Base-by-base conservation (phyloP, 495 filamentous ascomycete species). In the Neurospora intermedia region DNA sequence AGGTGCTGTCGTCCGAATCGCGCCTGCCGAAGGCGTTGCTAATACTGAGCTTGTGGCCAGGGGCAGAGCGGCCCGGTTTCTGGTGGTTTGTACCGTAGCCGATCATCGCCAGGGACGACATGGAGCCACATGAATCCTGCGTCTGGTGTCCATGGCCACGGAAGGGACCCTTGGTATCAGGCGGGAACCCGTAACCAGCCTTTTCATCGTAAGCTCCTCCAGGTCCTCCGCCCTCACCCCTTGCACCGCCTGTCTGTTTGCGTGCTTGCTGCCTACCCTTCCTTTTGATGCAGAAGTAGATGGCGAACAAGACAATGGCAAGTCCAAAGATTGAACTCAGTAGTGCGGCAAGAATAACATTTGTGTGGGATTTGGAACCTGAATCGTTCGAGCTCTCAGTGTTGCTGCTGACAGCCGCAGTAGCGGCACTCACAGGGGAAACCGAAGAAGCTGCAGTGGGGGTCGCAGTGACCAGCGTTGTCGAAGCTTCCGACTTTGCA, bases 311-410 rank as follows among this genome's bases (percentile, higher is more conserved):
- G 11, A 98, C 79, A 2, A 91, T 80, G 18, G 88, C 90, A 69
- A 91, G 80, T 2, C 91, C 94, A 71, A 93, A 86, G 31, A 97
- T 87, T 18, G 89, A 88, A 5, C 94, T 94, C 1, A 99, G 86
- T 2, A 91, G 91, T 46, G 91, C 91, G 69, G 92, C 94, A 1
- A 99, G 87, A 42, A 97, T 91, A 20, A 85, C 77, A 20, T 80
- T 81, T 41, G 69, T 48, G 69, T 73, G 62, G 73, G 73, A 6
- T 42, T 73, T 7, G 71, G 8, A 69, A 31, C 27, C 27, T 27
- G 27, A 27, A 2, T 45, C 43, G 4, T 46, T 71, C 40, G 71
- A 69, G 18, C 70, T 31, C 76, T 74, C 18, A 74, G 70, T 2
- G 59, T 74, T 43, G 75, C 69, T 8, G 79, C 73, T 76, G 76